Evolutionary conservation across 352 stramenopile species (phyloP).

Genomic region (Pythium aristosporum): DNA sequence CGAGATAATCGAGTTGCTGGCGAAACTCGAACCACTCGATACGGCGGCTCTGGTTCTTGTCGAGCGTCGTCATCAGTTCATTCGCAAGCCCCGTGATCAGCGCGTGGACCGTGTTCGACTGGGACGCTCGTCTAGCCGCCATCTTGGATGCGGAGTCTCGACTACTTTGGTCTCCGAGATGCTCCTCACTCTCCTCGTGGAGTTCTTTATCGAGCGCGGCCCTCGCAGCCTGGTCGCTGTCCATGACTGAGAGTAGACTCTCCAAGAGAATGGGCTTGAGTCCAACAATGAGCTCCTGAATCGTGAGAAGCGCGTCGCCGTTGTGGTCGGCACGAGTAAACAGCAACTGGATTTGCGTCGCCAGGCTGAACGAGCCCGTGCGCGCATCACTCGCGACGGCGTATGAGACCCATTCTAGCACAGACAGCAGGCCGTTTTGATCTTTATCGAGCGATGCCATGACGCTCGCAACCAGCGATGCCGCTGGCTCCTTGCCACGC

Average conservation of each 20-base stretch:
- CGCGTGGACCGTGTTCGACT: constrained; percentile 34
- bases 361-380: constrained; percentile 42
- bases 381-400: constrained; percentile 48
- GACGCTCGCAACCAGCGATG: constrained; percentile 38
- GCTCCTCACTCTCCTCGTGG: neutral
- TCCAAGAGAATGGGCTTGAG: constrained; percentile 45
- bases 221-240: neutral
- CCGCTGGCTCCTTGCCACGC: constrained; percentile 54
- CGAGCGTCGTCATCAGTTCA: constrained; percentile 55
- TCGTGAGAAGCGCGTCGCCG: constrained; percentile 53
- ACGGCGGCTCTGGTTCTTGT: constrained; percentile 51
- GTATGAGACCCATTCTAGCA: constrained; percentile 70
- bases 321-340: constrained; percentile 55
- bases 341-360: constrained; percentile 53
- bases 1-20: constrained; percentile 66
- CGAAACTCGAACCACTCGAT: constrained; percentile 82
- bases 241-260: constrained; percentile 20
- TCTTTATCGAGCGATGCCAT: constrained; percentile 65
- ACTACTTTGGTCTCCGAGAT: neutral
- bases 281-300: constrained; percentile 46
- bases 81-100: constrained; percentile 50
- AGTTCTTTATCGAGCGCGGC: constrained; percentile 9
- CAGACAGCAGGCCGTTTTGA: constrained; percentile 48
- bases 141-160: neutral
- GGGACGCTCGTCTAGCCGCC: constrained; percentile 24